Evolutionary conservation across 129 eudicot genomes (phyloP).

Genomic region (Scalesia atractyloides): DNA sequence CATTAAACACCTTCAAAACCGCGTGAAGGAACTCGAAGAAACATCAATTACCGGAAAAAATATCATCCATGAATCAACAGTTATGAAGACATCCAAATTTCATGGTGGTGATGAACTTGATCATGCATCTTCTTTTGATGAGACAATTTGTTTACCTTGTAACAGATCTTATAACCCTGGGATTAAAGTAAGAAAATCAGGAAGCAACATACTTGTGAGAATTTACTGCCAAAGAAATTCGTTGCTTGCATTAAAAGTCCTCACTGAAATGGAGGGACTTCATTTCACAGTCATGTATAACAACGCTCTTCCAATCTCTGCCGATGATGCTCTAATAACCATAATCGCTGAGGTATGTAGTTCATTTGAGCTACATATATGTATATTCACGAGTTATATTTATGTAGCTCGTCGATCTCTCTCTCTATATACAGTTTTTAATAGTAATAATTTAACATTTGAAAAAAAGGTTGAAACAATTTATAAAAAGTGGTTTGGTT

Average conservation of each 20-base stretch:
- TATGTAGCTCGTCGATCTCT: too few species aligned
- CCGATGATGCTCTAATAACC: constrained; percentile 20
- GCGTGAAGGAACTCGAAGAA: constrained; percentile 35
- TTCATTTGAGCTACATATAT: too few species aligned
- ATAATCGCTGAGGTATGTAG: constrained; percentile 32
- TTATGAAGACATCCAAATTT: constrained; percentile 19
- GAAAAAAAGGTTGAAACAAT: too few species aligned
- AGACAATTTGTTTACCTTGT: constrained; percentile 11
- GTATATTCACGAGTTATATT: too few species aligned
- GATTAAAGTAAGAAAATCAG: constrained; percentile 24
- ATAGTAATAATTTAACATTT: too few species aligned
- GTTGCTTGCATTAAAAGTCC: constrained; percentile 23
- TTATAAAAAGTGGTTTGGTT: too few species aligned
- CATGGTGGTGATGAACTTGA: constrained; percentile 11
- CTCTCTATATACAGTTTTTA: too few species aligned
- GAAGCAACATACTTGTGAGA: constrained; percentile 24
- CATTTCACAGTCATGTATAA: constrained; percentile 19
- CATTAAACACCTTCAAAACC: constrained; percentile 27
- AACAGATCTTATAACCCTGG: constrained; percentile 7
- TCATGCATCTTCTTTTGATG: constrained; percentile 21
- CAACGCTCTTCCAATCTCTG: constrained; percentile 24
- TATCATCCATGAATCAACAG: constrained; percentile 7
- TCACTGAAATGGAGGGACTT: constrained; percentile 29
- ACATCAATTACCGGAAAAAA: not conserved
- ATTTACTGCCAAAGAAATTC: constrained; percentile 26